Evolutionary conservation across 805 yeast genomes (phyloP).

Genomic region (Candida loeiensis): DNA sequence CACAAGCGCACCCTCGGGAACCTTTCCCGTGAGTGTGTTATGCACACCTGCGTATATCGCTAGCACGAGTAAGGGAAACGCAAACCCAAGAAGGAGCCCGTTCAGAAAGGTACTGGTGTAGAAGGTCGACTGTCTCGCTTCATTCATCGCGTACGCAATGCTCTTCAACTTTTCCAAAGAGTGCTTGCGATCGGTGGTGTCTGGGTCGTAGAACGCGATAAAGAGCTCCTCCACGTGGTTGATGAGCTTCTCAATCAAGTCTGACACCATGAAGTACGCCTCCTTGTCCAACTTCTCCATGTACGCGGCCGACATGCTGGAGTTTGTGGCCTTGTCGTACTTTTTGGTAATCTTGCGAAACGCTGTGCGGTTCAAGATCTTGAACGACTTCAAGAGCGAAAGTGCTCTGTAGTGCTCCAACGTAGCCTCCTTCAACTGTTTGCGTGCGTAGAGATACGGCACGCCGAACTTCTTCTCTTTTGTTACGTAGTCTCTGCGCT

Average conservation of each 20-base stretch:
- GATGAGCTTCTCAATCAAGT: slow-evolving; percentile 61
- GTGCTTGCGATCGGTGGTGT: slow-evolving; percentile 50
- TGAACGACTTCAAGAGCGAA: slow-evolving; percentile 66
- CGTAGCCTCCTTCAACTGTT: slow-evolving; percentile 65
- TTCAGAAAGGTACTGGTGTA: slow-evolving; percentile 53
- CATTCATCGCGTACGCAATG: slow-evolving; percentile 38
- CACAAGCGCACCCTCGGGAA: slow-evolving; percentile 57
- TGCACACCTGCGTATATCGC: slow-evolving; percentile 53
- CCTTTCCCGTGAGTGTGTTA: slow-evolving; percentile 30
- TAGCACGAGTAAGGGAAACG: slow-evolving; percentile 63
- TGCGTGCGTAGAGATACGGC: slow-evolving; percentile 61
- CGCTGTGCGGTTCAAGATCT: slow-evolving; percentile 79
- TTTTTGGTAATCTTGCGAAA: slow-evolving; percentile 86
- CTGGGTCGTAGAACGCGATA: slow-evolving; percentile 58
- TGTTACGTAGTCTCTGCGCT: slow-evolving; percentile 48
- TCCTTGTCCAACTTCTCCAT: slow-evolving; percentile 52
- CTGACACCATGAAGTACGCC: slow-evolving; percentile 60
- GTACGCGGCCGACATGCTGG: slow-evolving; percentile 43
- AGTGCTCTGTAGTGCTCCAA: slow-evolving; percentile 71
- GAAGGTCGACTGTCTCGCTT: slow-evolving; percentile 23
- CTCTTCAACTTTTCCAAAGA: slow-evolving; percentile 64
- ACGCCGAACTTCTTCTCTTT: slow-evolving; percentile 36
- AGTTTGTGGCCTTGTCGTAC: slow-evolving; percentile 70
- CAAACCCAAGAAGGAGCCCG: slow-evolving; percentile 68
- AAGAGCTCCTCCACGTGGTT: slow-evolving; percentile 64